Base-by-base conservation (phyloP, 1,139 yeast species). In the Scheffersomyces parashehatae region DNA sequence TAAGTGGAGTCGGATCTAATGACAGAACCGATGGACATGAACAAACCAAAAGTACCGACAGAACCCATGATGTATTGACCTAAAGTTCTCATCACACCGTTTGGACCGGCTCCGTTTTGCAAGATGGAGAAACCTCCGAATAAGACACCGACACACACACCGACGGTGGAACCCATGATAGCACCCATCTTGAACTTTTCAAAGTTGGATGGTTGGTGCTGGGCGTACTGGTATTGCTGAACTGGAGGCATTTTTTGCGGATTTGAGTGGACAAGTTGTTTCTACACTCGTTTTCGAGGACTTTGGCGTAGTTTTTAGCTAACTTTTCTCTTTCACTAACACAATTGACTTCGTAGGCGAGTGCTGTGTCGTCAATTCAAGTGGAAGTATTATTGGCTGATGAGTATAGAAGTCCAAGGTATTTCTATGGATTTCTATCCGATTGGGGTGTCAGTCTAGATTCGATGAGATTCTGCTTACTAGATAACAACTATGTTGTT, bases 151-250 rank as follows among this genome's bases (percentile, higher is more conserved):
- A 93, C 91, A 62, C 95, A 95, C 14, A 91, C 95, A 48, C 99
- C 99, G 29, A 90, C 97, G 24, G 96, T 85, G 39, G 93, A 74
- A 45, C 99, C 99, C 98, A 93, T 95, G 71, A 91, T 73, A 51
- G 91, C 85, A 44, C 99, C 99, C 98, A 93, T 95, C 71, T 93
- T 93, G 79, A 93, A 88, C 72, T 91, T 93, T 50, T 93, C 97
- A 71, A 90, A 90, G 68, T 86, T 83, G 39, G 97, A 85, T 46
- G 95, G 96, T 62, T 85, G 89, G 55, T 86, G 93, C 50, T 78
- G 84, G 40, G 74, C 81, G 60, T 80, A 82, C 61, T 82, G 86
- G 52, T 79, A 78, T 67, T 84, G 89, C 66, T 81, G 91, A 54
- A 84, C 88, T 67, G 96, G 96, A 55, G 96, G 95, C 95, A 87